phyloP scores from a whole-genome alignment of 208 protist genomes.

The Crithidia bombi region DNA sequence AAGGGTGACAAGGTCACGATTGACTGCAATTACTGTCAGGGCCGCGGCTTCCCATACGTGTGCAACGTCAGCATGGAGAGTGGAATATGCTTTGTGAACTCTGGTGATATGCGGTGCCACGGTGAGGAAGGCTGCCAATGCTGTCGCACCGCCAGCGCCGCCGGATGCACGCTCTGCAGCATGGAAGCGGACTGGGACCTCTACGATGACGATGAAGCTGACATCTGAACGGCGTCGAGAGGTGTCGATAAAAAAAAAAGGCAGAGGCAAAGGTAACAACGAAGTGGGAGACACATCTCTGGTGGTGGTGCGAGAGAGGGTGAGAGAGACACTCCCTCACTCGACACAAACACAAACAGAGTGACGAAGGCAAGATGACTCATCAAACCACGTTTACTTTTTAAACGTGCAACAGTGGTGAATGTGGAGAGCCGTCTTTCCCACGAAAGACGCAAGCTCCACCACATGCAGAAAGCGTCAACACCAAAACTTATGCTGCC shows the following conservation, averaged over 20 bases:
- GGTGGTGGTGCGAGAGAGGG: no score
- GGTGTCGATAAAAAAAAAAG: no score
- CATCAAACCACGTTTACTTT: no score
- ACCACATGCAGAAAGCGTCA: no score
- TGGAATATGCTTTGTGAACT: conserved; percentile 29
- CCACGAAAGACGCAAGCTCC: no score
- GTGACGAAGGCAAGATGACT: no score
- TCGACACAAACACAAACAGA: background rate
- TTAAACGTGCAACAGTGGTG: no score
- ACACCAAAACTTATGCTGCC: no score
- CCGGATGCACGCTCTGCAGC: conserved; percentile 39
- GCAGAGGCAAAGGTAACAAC: background rate
- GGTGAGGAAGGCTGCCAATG: conserved; percentile 33
- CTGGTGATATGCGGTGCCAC: conserved; percentile 30
- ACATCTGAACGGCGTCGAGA: no score
- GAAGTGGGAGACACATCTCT: no score
- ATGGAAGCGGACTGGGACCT: conserved; percentile 35
- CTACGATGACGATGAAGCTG: conserved; percentile 34
- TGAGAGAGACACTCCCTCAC: background rate
- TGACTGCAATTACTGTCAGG: conserved; percentile 46
- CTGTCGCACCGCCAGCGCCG: conserved; percentile 28
- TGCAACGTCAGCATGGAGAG: conserved; percentile 39
- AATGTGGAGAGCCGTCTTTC: no score
- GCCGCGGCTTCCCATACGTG: conserved; percentile 53
- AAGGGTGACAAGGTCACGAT: background rate